These are phyloP conservation scores for Euphorbia celastroides DNA, from an alignment of 441 rosid genomes.

Conservation along the genomic window DNA sequence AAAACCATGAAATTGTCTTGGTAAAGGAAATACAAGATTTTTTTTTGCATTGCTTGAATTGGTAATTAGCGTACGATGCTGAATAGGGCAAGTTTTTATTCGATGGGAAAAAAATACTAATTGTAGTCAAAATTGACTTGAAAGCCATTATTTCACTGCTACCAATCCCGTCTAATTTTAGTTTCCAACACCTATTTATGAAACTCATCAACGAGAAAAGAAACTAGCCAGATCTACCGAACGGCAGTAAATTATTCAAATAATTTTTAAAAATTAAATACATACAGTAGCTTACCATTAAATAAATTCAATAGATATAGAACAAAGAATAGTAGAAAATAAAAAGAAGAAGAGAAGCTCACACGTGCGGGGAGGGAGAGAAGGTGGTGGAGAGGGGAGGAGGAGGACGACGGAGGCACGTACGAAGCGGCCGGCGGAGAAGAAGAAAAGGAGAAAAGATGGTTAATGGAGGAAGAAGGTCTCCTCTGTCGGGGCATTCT, in stretches of 20 bases:
- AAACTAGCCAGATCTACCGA: background rate
- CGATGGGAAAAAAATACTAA: background rate
- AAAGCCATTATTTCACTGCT: background rate
- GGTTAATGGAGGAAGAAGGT: conserved; percentile 47
- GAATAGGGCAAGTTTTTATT: too few relatives aligned
- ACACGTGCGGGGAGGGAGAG: conserved; percentile 62
- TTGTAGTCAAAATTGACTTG: background rate
- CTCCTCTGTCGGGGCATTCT: conserved; percentile 89
- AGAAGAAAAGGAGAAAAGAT: conserved; percentile 37
- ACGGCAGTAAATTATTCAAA: background rate
- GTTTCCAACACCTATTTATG: background rate
- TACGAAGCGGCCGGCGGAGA: conserved; percentile 56
- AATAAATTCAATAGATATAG: background rate
- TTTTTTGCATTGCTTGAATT: background rate
- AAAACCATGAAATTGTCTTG: background rate
- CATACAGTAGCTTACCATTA: too few relatives aligned
- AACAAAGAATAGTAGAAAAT: background rate
- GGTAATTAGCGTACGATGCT: background rate
- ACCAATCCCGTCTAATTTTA: background rate
- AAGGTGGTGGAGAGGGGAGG: conserved; percentile 17
- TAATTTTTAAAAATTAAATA: too few relatives aligned
- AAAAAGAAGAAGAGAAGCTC: conserved; percentile 26
- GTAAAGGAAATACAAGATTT: background rate
- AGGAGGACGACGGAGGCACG: conserved; percentile 28
- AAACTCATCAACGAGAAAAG: background rate